phyloP scores from a whole-genome alignment of 108 stramenopile species.

The Fragilariopsis cylindrus region DNA sequence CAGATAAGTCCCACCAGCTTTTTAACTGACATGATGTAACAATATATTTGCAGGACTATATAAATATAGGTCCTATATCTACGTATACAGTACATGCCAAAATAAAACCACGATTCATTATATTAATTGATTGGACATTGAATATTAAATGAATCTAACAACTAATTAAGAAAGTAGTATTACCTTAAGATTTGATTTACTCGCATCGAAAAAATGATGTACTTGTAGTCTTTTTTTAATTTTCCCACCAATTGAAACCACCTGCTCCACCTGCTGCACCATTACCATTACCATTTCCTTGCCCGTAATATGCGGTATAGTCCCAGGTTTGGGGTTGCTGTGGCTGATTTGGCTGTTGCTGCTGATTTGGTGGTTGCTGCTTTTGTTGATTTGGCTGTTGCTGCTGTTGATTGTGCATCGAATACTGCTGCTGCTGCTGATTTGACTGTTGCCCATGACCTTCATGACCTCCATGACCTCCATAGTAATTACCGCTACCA shows the following conservation, averaged over 20 bases:
- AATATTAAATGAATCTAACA: too few relatives aligned
- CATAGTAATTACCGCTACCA: conserved; percentile 15
- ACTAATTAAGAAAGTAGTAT: too few relatives aligned
- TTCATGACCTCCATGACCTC: conserved; percentile 6
- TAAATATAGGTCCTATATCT: too few relatives aligned
- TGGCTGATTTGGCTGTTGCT: conserved; percentile 57
- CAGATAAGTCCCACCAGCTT: too few relatives aligned
- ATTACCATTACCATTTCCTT: conserved; percentile 40
- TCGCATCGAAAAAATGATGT: too few relatives aligned
- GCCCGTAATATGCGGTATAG: conserved; percentile 65
- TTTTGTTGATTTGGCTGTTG: conserved; percentile 30
- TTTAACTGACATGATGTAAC: too few relatives aligned
- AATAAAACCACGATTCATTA: too few relatives aligned
- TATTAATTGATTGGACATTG: too few relatives aligned
- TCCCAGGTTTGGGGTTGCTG: conserved; percentile 66
- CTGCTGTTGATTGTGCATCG: conserved; percentile 19
- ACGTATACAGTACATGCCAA: too few relatives aligned
- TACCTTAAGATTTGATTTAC: too few relatives aligned
- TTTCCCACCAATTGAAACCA: conserved; percentile 92
- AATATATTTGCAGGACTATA: too few relatives aligned
- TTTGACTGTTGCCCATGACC: conserved; percentile 21
- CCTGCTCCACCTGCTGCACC: conserved; percentile 71
- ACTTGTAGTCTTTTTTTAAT: neutral
- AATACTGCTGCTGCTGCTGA: conserved; percentile 18
- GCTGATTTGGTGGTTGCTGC: conserved; percentile 35